Percentiles rank a stretch among this genome's conserved stretches.
These are phyloP conservation scores for Micractinium conductrix DNA, from an alignment of 139 green algal species.

Conservation along the genomic window DNA sequence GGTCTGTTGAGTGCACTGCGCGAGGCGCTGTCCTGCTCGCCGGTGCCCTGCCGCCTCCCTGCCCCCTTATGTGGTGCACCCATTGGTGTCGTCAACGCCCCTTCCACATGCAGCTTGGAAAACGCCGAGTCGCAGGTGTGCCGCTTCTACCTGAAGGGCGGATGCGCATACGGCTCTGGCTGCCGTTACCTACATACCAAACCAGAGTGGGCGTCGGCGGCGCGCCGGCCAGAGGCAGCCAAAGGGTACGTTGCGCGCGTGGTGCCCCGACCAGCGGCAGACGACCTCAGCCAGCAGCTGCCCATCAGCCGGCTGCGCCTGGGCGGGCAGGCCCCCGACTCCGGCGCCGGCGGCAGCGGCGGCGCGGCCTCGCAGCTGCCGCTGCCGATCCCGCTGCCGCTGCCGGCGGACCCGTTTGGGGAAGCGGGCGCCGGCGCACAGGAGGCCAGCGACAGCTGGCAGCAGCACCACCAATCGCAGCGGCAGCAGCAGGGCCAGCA, in stretches of 20 bases:
- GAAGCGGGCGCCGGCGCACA: neutral
- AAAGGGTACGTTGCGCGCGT: neutral
- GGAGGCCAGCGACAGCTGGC: neutral
- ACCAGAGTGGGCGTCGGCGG: constrained; percentile 38
- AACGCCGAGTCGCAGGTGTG: constrained; percentile 57
- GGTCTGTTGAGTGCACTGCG: no score
- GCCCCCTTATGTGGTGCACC: no score
- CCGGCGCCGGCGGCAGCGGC: neutral
- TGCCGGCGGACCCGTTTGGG: neutral
- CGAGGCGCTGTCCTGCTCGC: no score
- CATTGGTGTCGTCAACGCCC: no score
- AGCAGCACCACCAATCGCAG: neutral
- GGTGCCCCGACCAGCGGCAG: constrained; percentile 10
- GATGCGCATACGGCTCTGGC: constrained; percentile 64
- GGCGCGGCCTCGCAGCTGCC: neutral
- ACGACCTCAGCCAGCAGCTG: constrained; percentile 30
- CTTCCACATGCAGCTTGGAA: constrained; percentile 12
- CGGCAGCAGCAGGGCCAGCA: neutral
- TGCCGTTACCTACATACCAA: constrained; percentile 45
- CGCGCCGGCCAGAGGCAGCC: neutral
- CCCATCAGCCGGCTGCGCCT: constrained; percentile 48
- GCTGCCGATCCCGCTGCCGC: constrained; percentile 14
- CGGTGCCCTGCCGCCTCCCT: no score
- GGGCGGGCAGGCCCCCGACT: constrained; percentile 3
- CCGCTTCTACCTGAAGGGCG: constrained; percentile 59